These are phyloP conservation scores for Coemansia sp. DNA, from an alignment of 192 early-diverging fungal genomes.

Conservation along the genomic window DNA sequence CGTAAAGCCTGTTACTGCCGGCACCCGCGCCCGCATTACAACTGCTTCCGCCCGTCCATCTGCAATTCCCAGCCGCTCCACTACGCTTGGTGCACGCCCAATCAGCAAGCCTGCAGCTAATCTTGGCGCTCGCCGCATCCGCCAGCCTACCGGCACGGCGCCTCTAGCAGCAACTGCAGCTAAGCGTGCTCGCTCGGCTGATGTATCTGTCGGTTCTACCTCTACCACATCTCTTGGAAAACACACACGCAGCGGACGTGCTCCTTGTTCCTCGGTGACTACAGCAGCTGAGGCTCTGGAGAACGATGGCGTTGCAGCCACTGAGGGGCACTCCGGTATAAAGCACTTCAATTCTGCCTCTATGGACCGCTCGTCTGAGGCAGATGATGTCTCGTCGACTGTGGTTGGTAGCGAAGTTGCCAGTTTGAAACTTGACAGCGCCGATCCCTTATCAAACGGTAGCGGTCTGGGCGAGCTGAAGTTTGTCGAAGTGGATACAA, in stretches of 20 bases:
- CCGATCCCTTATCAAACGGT: too few relatives aligned
- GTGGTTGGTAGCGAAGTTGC: conserved; percentile 11
- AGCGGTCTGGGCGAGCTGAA: conserved; percentile 23
- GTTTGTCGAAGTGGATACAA: conserved; percentile 37
- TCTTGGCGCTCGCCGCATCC: conserved; percentile 27
- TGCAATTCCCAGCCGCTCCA: not conserved
- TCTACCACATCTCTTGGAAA: conserved; percentile 21
- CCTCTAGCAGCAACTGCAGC: not conserved
- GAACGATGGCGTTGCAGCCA: not conserved
- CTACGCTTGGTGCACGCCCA: conserved; percentile 5
- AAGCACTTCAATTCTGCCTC: not conserved
- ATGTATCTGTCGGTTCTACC: not conserved
- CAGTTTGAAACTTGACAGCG: conserved; percentile 5
- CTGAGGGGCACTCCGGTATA: not conserved
- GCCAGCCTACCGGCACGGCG: not conserved
- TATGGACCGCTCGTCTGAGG: not conserved
- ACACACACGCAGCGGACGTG: conserved; percentile 46
- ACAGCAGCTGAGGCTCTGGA: not conserved
- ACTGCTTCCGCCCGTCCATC: conserved; percentile 9
- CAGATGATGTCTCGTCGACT: conserved; percentile 11
- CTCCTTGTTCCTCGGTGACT: not conserved
- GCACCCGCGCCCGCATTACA: conserved; percentile 8
- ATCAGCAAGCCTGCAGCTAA: conserved; percentile 38
- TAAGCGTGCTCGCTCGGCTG: conserved; percentile 24
- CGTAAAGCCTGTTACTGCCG: conserved; percentile 7